phyloP scores from a whole-genome alignment of 371 early-diverging fungal species.

The Circinella umbellata region DNA sequence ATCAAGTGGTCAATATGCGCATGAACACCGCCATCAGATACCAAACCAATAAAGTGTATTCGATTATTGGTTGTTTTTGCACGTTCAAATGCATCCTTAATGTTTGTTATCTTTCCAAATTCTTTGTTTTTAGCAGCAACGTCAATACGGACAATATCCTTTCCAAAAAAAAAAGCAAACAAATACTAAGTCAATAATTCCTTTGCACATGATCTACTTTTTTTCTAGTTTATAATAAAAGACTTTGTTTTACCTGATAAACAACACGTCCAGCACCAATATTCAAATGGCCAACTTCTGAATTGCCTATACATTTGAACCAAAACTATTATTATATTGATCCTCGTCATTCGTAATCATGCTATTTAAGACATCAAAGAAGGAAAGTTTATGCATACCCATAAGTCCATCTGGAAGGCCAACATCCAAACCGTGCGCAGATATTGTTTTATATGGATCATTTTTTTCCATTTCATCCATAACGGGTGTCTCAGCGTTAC shows the following conservation, averaged over 20 bases:
- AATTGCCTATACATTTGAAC: slow-evolving; percentile 62
- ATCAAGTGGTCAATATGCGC: slow-evolving; percentile 95
- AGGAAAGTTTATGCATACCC: slow-evolving; percentile 62
- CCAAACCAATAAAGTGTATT: slow-evolving; percentile 96
- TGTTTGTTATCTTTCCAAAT: slow-evolving; percentile 73
- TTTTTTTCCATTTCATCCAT: slow-evolving; percentile 82
- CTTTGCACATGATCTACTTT: too few species aligned
- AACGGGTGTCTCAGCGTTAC: slow-evolving; percentile 90
- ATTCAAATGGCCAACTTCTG: slow-evolving; percentile 99
- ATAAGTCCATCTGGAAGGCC: slow-evolving; percentile 98
- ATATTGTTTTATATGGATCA: slow-evolving; percentile 79
- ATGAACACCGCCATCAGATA: slow-evolving; percentile 99
- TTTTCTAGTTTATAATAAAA: neutral
- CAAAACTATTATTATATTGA: too few species aligned
- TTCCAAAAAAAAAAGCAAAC: neutral
- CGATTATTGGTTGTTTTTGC: slow-evolving; percentile 87
- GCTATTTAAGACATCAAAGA: too few species aligned
- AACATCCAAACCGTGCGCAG: slow-evolving; percentile 71
- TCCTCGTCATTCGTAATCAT: too few species aligned
- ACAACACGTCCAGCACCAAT: slow-evolving; percentile 99
- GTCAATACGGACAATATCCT: slow-evolving; percentile 98
- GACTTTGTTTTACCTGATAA: slow-evolving; percentile 76
- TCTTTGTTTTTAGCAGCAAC: slow-evolving; percentile 81
- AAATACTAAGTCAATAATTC: neutral
- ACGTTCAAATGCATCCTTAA: slow-evolving; percentile 82